phyloP scores from a whole-genome alignment of 2,329 filamentous ascomycete genomes.

The Parasarocladium wereldwijsianum region DNA sequence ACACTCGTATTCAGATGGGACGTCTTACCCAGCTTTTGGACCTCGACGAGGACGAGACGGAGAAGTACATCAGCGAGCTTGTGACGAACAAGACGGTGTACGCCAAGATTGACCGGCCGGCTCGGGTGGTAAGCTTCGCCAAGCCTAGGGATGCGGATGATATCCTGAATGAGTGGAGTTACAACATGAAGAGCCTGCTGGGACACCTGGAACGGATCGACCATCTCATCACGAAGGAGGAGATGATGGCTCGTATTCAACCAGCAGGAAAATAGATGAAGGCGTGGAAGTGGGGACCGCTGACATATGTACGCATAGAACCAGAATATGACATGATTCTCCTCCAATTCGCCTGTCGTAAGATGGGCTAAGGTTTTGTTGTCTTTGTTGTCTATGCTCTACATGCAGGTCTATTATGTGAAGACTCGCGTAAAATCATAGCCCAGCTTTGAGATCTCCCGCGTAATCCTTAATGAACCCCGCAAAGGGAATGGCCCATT shows the following conservation, averaged over 20 bases:
- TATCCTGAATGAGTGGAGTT: slow-evolving; percentile 94
- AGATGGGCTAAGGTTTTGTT: no score
- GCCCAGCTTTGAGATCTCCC: slow-evolving; percentile 11
- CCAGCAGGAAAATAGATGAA: slow-evolving; percentile 30
- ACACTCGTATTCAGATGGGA: slow-evolving; percentile 89
- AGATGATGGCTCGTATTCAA: slow-evolving; percentile 99
- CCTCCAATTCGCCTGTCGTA: no score
- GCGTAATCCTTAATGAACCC: slow-evolving; percentile 45
- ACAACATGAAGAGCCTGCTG: slow-evolving; percentile 89
- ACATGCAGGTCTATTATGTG: no score
- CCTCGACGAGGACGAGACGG: slow-evolving; percentile 85
- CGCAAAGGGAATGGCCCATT: slow-evolving; percentile 63
- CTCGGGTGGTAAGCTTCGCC: slow-evolving; percentile 82
- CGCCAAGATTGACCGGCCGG: slow-evolving; percentile 91
- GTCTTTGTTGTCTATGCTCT: no score
- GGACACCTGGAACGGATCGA: slow-evolving; percentile 83
- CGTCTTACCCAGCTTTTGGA: slow-evolving; percentile 85
- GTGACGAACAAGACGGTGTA: slow-evolving; percentile 97
- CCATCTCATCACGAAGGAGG: slow-evolving; percentile 97
- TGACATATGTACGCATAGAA: slow-evolving; percentile 1
- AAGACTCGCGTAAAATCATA: no score
- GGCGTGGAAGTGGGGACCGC: background rate
- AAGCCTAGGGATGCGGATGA: slow-evolving; percentile 92
- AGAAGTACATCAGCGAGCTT: slow-evolving; percentile 96
- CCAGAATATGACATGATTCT: no score